Conservation (phyloP, 2,329 filamentous ascomycete genomes). For the Aspergillus clavatus region DNA sequence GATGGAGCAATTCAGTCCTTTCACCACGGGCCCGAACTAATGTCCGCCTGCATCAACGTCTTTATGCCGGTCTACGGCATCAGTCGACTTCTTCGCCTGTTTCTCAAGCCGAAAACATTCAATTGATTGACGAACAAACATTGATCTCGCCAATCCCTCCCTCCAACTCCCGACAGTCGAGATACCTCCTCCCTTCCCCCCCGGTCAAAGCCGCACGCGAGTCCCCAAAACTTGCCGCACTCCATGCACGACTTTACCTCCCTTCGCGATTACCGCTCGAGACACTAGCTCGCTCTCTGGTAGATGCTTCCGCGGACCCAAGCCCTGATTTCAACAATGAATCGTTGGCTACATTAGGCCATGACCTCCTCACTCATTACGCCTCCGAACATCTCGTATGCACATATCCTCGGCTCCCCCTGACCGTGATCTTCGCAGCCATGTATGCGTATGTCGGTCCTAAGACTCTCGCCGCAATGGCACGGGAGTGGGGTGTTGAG, state of each 20-base stretch:
- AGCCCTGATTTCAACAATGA: slow-evolving; percentile 82
- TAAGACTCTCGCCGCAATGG: slow-evolving; percentile 66
- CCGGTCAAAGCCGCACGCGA: slow-evolving; percentile 59
- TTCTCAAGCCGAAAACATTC: slow-evolving; percentile 23
- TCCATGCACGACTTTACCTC: slow-evolving; percentile 83
- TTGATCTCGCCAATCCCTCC: slow-evolving; percentile 18
- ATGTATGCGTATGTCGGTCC: slow-evolving; percentile 79
- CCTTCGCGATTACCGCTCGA: slow-evolving; percentile 76
- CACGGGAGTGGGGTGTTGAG: slow-evolving; percentile 88
- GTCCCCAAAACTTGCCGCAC: slow-evolving; percentile 86
- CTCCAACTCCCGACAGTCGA: slow-evolving; percentile 26
- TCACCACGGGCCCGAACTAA: slow-evolving; percentile 43
- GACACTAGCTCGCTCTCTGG: slow-evolving; percentile 78
- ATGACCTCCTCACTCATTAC: slow-evolving; percentile 81
- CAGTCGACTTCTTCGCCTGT: slow-evolving; percentile 40
- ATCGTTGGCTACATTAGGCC: slow-evolving; percentile 74
- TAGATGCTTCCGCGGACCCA: slow-evolving; percentile 78
- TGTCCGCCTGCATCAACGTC: slow-evolving; percentile 34
- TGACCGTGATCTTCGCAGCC: slow-evolving; percentile 79
- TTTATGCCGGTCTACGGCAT: slow-evolving; percentile 33
- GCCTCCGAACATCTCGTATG: slow-evolving; percentile 81
- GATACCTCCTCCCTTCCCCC: slow-evolving; percentile 62
- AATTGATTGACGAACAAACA: slow-evolving; percentile 24
- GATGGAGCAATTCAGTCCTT: slow-evolving; percentile 50
- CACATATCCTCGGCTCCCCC: slow-evolving; percentile 85